A percentile compares a stretch with the other conserved stretches of the same genome.
Conservation (phyloP, 1,284 basidiomycete genomes). For the Papiliotrema laurentii region DNA sequence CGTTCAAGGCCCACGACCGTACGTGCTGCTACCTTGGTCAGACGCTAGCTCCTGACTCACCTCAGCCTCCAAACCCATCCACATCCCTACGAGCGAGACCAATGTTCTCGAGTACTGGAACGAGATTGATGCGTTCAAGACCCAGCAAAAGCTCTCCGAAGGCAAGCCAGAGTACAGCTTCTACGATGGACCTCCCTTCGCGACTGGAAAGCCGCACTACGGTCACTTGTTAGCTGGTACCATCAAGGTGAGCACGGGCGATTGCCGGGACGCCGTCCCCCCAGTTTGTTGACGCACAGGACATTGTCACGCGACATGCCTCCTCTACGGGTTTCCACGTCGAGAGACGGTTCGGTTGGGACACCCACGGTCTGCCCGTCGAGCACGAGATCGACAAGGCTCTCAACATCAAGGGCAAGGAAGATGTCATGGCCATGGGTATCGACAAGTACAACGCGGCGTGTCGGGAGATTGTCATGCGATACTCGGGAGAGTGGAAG, state of each 20-base stretch:
- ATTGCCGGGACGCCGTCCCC: background rate
- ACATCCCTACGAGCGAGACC: constrained; percentile 88
- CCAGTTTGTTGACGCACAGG: constrained; percentile 52
- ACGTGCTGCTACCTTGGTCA: constrained; percentile 35
- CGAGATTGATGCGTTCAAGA: constrained; percentile 96
- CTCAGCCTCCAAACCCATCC: constrained; percentile 56
- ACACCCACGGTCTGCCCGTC: constrained; percentile 97
- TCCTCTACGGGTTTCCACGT: constrained; percentile 92
- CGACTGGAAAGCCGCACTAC: constrained; percentile 95
- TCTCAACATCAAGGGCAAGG: constrained; percentile 84
- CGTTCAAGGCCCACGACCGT: constrained; percentile 69
- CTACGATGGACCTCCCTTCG: constrained; percentile 97
- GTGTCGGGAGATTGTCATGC: constrained; percentile 96
- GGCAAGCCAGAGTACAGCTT: constrained; percentile 85
- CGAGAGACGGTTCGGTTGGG: constrained; percentile 96
- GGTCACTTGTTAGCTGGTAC: constrained; percentile 79
- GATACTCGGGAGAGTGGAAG: constrained; percentile 92
- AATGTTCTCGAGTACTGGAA: constrained; percentile 90
- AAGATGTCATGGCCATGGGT: constrained; percentile 92
- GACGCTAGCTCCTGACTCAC: background rate
- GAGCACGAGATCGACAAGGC: constrained; percentile 99
- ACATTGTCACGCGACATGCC: constrained; percentile 93
- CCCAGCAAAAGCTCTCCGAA: constrained; percentile 85
- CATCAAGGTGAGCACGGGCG: constrained; percentile 67
- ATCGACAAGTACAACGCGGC: constrained; percentile 98